Base-by-base conservation (phyloP, 805 yeast species). In the Cyberlindnera xishuangbannaensis region DNA sequence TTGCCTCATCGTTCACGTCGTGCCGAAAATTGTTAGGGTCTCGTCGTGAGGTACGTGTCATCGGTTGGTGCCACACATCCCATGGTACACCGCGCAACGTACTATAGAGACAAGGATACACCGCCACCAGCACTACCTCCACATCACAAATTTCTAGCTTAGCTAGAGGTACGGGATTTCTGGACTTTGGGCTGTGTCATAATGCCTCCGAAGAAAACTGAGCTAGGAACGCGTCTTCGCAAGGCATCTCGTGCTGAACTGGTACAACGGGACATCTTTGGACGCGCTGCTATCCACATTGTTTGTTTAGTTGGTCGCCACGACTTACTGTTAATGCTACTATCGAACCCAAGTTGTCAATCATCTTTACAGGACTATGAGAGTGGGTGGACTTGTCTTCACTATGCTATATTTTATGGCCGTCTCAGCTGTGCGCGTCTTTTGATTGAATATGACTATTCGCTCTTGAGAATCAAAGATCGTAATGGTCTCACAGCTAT, bases 361-460 rank as follows among this genome's bases (percentile, higher is more conserved):
- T 44, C 67, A 2, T 45, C 58, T 4, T 47, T 69, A 0, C 57
- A 64, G 2, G 96, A 88, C 54, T 62, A 62, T 33, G 96, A 87
- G 55, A 84, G 74, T 50, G 82, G 85, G 2, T 87, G 94, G 81
- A 82, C 83, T 27, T 74, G 85, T 17, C 62, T 88, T 18, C 96
- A 88, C 55, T 71, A 76, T 39, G 74, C 86, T 4, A 59, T 83
- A 11, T 73, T 64, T 43, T 59, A 71, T 41, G 82, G 76, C 21
- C 65, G 79, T 34, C 58, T 79, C 26, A 50, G 68, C 14, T 70
- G 81, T 49, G 76, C 79, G 8, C 68, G 65, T 33, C 55, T 57
- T 7, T 43, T 76, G 8, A 34, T 73, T 8, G 52, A 53, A 18
- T 43, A 51, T 14, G 53, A 52, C 18, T 58, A 48, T 17, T 48